phyloP scores from a whole-genome alignment of 345 rosid species.

The Brassica incana region DNA sequence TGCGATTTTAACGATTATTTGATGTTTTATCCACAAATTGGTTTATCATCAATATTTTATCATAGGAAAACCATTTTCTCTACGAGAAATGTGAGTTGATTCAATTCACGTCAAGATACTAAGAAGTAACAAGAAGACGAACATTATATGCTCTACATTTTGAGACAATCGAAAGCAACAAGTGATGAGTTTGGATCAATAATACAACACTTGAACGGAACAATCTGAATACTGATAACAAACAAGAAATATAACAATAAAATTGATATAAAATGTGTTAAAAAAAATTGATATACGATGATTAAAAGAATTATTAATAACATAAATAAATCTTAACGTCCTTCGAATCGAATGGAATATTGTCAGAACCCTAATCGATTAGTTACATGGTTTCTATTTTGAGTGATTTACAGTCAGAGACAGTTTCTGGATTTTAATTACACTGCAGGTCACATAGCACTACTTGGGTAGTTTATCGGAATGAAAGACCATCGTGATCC shows the following conservation, averaged over 20 bases:
- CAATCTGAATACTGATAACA: constrained; percentile 12
- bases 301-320: neutral
- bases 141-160: constrained; percentile 1
- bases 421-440: no score
- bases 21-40: neutral
- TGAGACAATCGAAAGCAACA: neutral
- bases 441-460: no score
- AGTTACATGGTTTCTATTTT: constrained; percentile 26
- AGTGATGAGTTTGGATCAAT: constrained; percentile 24
- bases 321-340: constrained; percentile 24
- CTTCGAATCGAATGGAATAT: constrained; percentile 34
- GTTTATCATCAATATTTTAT: neutral
- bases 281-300: neutral
- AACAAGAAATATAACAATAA: neutral
- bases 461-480: no score
- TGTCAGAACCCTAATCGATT: constrained; percentile 34
- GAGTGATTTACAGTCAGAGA: no score
- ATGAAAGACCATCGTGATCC: no score
- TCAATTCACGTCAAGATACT: neutral
- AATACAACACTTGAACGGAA: constrained; percentile 1
- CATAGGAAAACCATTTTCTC: neutral
- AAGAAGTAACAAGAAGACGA: neutral
- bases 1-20: neutral
- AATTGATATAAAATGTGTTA: neutral
- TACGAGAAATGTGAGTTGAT: neutral